Conservation (phyloP, 2,329 filamentous ascomycete species). For the Cladosporium oxysporum region DNA sequence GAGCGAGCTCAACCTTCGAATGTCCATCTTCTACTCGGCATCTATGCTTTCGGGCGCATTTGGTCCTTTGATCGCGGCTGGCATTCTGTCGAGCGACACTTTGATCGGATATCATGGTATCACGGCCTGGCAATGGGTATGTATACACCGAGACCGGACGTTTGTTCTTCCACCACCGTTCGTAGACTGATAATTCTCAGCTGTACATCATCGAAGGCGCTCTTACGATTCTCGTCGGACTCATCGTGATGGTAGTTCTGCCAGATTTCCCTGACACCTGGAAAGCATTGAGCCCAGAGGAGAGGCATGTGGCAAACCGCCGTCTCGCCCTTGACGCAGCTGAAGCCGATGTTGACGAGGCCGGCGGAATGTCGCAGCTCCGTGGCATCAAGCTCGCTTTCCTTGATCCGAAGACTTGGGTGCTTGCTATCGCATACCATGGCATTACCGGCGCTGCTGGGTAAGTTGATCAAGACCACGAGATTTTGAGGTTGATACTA, state of each 20-base stretch:
- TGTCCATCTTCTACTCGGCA: conserved; percentile 55
- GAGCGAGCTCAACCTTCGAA: conserved; percentile 53
- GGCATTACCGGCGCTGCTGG: conserved; percentile 52
- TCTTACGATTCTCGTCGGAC: conserved; percentile 56
- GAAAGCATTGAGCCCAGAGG: conserved; percentile 52
- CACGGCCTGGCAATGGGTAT: conserved; percentile 54
- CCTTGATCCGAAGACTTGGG: conserved; percentile 52
- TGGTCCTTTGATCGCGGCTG: conserved; percentile 56
- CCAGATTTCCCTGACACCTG: conserved; percentile 58
- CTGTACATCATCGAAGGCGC: conserved; percentile 54
- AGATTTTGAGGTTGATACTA: background rate
- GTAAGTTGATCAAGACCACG: conserved; percentile 35
- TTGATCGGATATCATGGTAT: conserved; percentile 61
- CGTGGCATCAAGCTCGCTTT: conserved; percentile 55
- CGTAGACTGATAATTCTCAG: conserved; percentile 25
- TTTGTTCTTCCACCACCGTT: background rate
- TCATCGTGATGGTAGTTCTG: conserved; percentile 55
- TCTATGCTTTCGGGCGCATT: conserved; percentile 55
- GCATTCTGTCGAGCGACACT: conserved; percentile 59
- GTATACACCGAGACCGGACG: background rate
- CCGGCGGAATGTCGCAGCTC: conserved; percentile 50
- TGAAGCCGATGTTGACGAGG: conserved; percentile 52
- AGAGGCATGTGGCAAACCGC: conserved; percentile 54
- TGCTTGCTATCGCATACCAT: conserved; percentile 50
- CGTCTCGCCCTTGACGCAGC: conserved; percentile 54